Base-by-base conservation (phyloP, 1,284 basidiomycete genomes). In the Leucoagaricus sp. region DNA sequence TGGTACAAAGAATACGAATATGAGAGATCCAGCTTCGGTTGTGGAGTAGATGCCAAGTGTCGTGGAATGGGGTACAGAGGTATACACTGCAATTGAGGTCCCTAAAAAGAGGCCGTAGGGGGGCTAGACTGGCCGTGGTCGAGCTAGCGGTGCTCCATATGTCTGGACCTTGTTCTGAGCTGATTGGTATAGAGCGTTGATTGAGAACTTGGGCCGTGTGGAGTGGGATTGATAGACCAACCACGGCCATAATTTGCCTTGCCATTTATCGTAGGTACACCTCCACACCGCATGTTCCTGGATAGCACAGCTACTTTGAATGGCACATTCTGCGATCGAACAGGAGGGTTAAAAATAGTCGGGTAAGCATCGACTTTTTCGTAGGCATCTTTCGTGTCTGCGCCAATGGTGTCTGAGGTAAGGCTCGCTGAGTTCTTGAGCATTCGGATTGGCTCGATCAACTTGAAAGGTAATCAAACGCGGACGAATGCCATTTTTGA, bases 401-500 rank as follows among this genome's bases (percentile, higher is more conserved):
- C 12, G 47, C 7, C 33, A 28, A 40, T 40, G n/a, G 13, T 38
- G 33, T 31, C 15, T 23, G 12, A 17, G 25, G 41, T 23, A n/a
- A 23, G 5, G 7, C 13, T 44, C 34, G 42, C 31, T 17, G 31
- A 34, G 25, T 44, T 5, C 34, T 23, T 53, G 40, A 31, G 17
- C 23, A n/a, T 33, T 8, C n/a, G 10, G 28, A 19, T 28, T 25
- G 38, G 15, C 42, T 41, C 8, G 34, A 33, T n/a, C n/a, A 41
- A 13, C 33, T 52, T 45, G 51, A 53, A 26, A 31, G 41, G 17
- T 53, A 29, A 36, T 52, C 50, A 53, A 46, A 19, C 44, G 31
- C 19, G 23, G 5, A 45, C 34, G 31, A 47, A 36, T n/a, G 28
- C 26, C 31, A 17, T 17, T 44, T 26, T 25, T 21, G 13, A 26